Conservation (phyloP, 2,329 filamentous ascomycete genomes). For the Penicillium sp. region DNA sequence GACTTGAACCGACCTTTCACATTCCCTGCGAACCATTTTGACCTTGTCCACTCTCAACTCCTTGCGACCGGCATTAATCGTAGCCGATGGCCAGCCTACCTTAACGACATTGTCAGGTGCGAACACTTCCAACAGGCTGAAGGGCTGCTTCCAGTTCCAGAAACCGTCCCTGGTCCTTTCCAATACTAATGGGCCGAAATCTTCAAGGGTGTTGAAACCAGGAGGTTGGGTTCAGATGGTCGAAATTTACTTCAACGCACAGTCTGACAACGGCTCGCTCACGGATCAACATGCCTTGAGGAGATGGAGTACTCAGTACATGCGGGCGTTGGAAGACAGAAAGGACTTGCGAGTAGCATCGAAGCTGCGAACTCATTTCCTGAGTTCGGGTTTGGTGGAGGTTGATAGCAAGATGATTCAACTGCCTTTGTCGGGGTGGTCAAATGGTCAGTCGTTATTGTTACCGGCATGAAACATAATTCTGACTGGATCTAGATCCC, state of each 20-base stretch:
- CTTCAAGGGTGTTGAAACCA: conserved; percentile 55
- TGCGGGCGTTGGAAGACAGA: conserved; percentile 58
- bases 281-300: conserved; percentile 63
- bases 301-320: conserved; percentile 65
- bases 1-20: conserved; percentile 69
- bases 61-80: conserved; percentile 63
- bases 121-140: conserved; percentile 10
- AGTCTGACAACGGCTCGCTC: conserved; percentile 80
- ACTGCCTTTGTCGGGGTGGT: conserved; percentile 69
- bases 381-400: conserved; percentile 64
- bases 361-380: conserved; percentile 59
- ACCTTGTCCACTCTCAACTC: conserved; percentile 74
- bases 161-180: neutral
- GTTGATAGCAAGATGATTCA: conserved; percentile 65
- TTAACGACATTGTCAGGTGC: conserved; percentile 67
- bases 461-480: neutral
- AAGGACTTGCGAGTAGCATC: conserved; percentile 67
- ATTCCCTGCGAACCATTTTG: conserved; percentile 69
- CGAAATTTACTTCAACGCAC: conserved; percentile 82
- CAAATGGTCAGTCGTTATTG: conserved; percentile 53
- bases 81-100: conserved; percentile 70
- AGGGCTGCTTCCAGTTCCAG: neutral
- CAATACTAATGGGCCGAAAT: conserved; percentile 10
- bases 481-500: conserved; percentile 37
- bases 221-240: conserved; percentile 85